Evolutionary conservation across 2,329 filamentous ascomycete species (phyloP).

Genomic region (Ascochyta clinopodiicola): DNA sequence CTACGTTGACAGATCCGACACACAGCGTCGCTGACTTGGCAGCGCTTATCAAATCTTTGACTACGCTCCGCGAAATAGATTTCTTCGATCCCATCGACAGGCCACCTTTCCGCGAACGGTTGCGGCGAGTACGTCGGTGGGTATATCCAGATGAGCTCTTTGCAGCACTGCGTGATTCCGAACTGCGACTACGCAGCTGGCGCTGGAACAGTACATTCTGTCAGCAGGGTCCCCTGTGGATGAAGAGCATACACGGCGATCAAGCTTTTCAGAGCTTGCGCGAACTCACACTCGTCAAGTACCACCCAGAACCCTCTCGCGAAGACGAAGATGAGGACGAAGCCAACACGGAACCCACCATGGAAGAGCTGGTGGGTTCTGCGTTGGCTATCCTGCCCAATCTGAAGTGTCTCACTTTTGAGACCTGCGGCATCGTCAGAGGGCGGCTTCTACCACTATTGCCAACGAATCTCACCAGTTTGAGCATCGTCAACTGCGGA

Average conservation of each 20-base stretch:
- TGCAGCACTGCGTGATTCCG: conserved; percentile 62
- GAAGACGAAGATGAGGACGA: conserved; percentile 23
- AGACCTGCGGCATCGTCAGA: conserved; percentile 76
- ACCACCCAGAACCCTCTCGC: conserved; percentile 29
- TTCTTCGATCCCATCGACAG: conserved; percentile 74
- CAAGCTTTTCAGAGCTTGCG: conserved; percentile 47
- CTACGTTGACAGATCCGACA: conserved; percentile 61
- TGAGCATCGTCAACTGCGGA: conserved; percentile 82
- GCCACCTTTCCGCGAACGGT: conserved; percentile 68
- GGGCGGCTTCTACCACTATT: conserved; percentile 71
- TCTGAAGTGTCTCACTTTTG: conserved; percentile 73
- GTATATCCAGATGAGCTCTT: conserved; percentile 72
- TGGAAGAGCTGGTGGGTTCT: conserved; percentile 55
- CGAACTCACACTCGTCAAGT: conserved; percentile 47
- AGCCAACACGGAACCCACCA: conserved; percentile 29
- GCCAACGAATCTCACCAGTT: conserved; percentile 68
- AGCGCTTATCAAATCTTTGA: conserved; percentile 67
- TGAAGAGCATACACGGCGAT: conserved; percentile 56
- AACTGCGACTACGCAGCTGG: conserved; percentile 58
- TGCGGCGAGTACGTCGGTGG: conserved; percentile 65
- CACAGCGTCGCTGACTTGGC: conserved; percentile 63
- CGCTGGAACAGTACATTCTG: conserved; percentile 63
- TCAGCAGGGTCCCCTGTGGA: conserved; percentile 38
- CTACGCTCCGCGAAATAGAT: conserved; percentile 72
- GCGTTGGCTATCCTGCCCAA: conserved; percentile 65